phyloP scores from a whole-genome alignment of 2,329 filamentous ascomycete species.

The Lachnellula occidentalis region DNA sequence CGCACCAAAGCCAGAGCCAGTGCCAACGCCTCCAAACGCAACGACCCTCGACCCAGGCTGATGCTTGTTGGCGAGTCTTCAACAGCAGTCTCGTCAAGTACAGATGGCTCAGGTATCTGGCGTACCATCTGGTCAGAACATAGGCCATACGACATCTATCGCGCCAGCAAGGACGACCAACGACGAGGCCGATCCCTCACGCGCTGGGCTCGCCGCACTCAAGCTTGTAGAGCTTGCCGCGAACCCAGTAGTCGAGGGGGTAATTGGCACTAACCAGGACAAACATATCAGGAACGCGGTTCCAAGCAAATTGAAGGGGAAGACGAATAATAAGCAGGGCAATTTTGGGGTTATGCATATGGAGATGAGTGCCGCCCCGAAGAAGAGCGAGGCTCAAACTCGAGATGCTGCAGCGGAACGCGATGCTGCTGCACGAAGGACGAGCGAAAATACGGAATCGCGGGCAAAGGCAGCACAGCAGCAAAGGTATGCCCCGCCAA shows the following conservation, averaged over 20 bases:
- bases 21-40: conserved; percentile 12
- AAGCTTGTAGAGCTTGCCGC: conserved; percentile 49
- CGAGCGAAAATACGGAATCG: conserved; percentile 55
- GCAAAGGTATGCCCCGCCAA: conserved; percentile 46
- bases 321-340: conserved; percentile 49
- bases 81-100: background rate
- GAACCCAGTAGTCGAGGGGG: conserved; percentile 23
- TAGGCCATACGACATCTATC: conserved; percentile 13
- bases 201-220: conserved; percentile 40
- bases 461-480: conserved; percentile 52
- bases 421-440: conserved; percentile 50
- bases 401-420: conserved; percentile 49
- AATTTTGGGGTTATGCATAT: conserved; percentile 62
- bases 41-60: background rate
- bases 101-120: conserved; percentile 25
- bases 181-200: conserved; percentile 17
- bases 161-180: conserved; percentile 16
- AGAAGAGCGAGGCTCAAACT: conserved; percentile 31
- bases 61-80: conserved; percentile 1
- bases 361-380: conserved; percentile 37
- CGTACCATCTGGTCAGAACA: conserved; percentile 22
- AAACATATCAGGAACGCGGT: conserved; percentile 52
- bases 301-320: conserved; percentile 57
- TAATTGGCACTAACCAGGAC: conserved; percentile 37
- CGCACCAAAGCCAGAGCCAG: too few relatives aligned